Base-by-base conservation (phyloP, 2,329 filamentous ascomycete species). In the Nothophoma quercina region DNA sequence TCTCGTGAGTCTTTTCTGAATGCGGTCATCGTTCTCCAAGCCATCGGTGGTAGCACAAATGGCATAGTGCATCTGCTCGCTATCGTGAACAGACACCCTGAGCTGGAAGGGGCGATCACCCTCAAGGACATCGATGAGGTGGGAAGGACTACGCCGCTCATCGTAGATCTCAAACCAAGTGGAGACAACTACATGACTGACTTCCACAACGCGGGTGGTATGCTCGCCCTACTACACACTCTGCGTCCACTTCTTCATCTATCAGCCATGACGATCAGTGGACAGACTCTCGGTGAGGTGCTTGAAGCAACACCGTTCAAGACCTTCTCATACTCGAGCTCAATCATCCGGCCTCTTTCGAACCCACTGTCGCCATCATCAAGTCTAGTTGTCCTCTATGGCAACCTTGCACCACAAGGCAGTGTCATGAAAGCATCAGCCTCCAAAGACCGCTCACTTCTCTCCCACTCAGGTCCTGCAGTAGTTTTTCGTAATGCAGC, bases 401-500 rank as follows among this genome's bases (percentile, higher is more conserved):
- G 93, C 22, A 96, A 96, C 73, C 81, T 96, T 19, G 90, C 92
- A 3, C 93, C 93, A 1, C 88, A 87, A 16, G 93, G 93, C 23
- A 89, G 91, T 3, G 91, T 97, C 2, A 91, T 91, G 61, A 96
- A 96, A 77, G 96, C 96, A 72, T 96, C 92, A 0, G 93, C 93
- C 30, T 96, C 96, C 70, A 93, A 96, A 72, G 91, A 92, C 5
- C 73, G 75, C 4, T 58, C 62, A 3, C 70, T 83, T 0, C 82
- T 91, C 13, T 79, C 77, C n/a, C 96, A 96, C 74, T 86, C 82
- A 0, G 93, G 93, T 29, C 85, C 84, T 54, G 93, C 90, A 2
- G 82, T 85, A 8, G 89, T 93, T 33, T 97, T 93, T 72, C 80
- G 96, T 72, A 91, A 92, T 65, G 91, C 96, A 75, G 81, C 85